Conservation (phyloP, 208 protist genomes). For the Trypanosoma mega region DNA sequence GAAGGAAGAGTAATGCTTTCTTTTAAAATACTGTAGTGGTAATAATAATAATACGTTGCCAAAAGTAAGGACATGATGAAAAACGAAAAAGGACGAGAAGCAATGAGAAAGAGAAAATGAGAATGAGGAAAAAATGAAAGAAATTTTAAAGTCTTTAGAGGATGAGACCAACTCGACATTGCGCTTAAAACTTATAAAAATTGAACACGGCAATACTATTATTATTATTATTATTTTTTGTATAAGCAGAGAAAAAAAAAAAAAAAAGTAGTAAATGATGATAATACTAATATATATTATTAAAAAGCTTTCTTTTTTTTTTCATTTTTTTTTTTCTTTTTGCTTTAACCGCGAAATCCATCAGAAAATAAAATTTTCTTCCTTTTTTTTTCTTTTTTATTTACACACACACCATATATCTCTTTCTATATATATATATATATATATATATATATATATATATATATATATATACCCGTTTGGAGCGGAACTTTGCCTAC, state of each 20-base stretch:
- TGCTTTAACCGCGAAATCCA: not conserved
- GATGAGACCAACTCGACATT: too few relatives aligned
- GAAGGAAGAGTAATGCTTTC: too few relatives aligned
- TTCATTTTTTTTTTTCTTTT: constrained; percentile 7
- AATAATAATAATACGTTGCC: too few relatives aligned
- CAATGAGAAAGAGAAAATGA: too few relatives aligned
- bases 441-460: not conserved
- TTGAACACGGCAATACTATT: too few relatives aligned
- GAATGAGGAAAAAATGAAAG: too few relatives aligned
- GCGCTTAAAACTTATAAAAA: too few relatives aligned
- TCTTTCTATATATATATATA: not conserved
- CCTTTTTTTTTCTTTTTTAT: constrained; percentile 22
- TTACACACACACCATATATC: not conserved
- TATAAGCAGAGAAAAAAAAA: not conserved
- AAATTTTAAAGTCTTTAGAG: too few relatives aligned
- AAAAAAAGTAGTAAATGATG: not conserved
- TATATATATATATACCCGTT: not conserved
- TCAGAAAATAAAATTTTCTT: constrained; percentile 8
- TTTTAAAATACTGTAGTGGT: too few relatives aligned
- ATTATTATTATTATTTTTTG: too few relatives aligned
- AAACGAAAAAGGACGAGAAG: too few relatives aligned
- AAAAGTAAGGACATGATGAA: too few relatives aligned
- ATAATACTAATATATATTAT: not conserved
- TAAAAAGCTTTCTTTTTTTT: not conserved
- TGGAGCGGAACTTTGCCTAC: constrained; percentile 9